Evolutionary conservation across 2,329 filamentous ascomycete species (phyloP), one percentile per base, ranked within the genome.

Genomic region (Ilyonectria robusta): DNA sequence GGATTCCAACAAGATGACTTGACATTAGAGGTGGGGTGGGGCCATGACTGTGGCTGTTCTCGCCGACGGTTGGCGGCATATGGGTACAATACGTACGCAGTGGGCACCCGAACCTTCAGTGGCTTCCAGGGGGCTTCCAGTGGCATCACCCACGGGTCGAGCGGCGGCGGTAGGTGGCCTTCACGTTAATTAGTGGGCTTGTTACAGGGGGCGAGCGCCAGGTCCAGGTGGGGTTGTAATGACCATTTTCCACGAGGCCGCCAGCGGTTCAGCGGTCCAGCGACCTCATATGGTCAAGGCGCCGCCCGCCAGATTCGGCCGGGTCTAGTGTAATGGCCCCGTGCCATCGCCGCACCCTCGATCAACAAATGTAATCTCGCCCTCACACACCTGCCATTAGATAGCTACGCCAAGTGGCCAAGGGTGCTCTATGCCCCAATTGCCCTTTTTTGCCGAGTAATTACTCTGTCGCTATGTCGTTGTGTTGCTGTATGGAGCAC

Each of bases 1-100:
- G 40, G 51, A 51, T 60, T 21, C 56, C 48, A 60, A 37, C 60
- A 64, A 64, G 60, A 67, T 60, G 65, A 67, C 48, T 65, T 67
- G 65, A 67, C 65, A 67, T 66, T 66, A 66, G 58, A 65, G 62
- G 62, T 65, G 62, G 62, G 62, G 62, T 65, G 44, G 57, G 62
- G 57, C 62, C 57, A 65, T 56, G 62, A 31, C 19, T 35, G 17
- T 42, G 40, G 13, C 46, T 10, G 46, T 50, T 29, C 26, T 50
- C 15, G 47, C 26, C 26, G 26, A 31, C 62, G 62, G 56, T 40
- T 53, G 53, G 35, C 54, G 54, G 23, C 40, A 44, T 29, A 26
- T 11, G 40, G 40, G n/a, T 33, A 57, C 40, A 35, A 35, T 8
- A 29, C 23, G 40, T 13, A 31, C 54, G 35, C 40, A 63, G 61